Evolutionary conservation across 1,284 basidiomycete species (phyloP).

Genomic region (Pseudozyma pruni): DNA sequence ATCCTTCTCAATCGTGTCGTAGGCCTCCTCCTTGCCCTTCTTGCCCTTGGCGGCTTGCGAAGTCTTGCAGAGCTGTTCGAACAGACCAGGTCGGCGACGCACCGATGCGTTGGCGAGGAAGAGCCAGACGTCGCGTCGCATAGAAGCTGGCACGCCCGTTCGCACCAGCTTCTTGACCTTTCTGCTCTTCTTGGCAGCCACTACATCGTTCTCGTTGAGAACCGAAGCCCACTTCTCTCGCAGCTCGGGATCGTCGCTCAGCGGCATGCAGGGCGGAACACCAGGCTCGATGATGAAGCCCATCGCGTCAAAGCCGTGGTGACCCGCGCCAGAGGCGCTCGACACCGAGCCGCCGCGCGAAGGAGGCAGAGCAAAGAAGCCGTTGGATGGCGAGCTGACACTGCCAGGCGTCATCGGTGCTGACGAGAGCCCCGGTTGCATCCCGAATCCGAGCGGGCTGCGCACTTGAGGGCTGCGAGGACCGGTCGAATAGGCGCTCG

Average conservation of each 20-base stretch:
- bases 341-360: conserved; percentile 23
- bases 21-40: conserved; percentile 56
- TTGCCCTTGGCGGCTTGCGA: conserved; percentile 51
- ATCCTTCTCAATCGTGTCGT: conserved; percentile 65
- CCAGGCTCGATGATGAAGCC: conserved; percentile 53
- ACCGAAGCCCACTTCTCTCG: conserved; percentile 80
- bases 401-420: conserved; percentile 23
- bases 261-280: conserved; percentile 18
- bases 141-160: conserved; percentile 75
- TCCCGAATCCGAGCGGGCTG: conserved; percentile 30
- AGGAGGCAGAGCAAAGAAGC: conserved; percentile 7
- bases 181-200: conserved; percentile 80
- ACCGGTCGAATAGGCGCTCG: conserved; percentile 22
- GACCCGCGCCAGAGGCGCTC: conserved; percentile 12
- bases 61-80: conserved; percentile 58
- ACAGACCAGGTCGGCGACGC: conserved; percentile 57
- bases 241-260: conserved; percentile 76
- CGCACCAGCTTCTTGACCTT: conserved; percentile 85
- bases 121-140: conserved; percentile 65
- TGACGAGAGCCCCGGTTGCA: conserved; percentile 11
- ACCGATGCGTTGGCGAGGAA: conserved; percentile 59
- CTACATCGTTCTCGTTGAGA: conserved; percentile 75
- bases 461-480: conserved; percentile 28
- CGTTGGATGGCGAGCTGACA: conserved; percentile 7
- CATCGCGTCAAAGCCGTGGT: conserved; percentile 38